These are phyloP conservation scores for Paecilomyces formosus DNA, from an alignment of 2,329 filamentous ascomycete species.

Conservation along the genomic window DNA sequence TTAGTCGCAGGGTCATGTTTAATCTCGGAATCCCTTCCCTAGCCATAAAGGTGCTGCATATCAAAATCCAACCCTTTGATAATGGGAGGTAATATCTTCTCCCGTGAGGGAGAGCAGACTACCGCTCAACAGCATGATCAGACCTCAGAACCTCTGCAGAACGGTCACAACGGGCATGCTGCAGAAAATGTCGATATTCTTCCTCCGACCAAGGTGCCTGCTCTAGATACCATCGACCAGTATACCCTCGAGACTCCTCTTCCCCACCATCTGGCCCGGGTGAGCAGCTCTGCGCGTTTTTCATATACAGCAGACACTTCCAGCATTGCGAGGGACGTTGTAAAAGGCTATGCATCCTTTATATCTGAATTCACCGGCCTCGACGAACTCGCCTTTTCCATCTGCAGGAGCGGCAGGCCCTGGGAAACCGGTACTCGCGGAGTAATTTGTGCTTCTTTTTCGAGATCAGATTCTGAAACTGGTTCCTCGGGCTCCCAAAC, in stretches of 20 bases:
- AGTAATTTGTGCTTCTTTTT: slow-evolving; percentile 8
- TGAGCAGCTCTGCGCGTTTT: slow-evolving; percentile 9
- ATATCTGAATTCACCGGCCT: slow-evolving; percentile 16
- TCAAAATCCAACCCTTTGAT: background rate
- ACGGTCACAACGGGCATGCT: background rate
- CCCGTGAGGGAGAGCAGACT: slow-evolving; percentile 7
- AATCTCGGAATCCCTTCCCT: background rate
- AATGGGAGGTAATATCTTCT: background rate
- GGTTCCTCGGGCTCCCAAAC: background rate
- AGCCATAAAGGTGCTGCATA: background rate
- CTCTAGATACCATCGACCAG: slow-evolving; percentile 17
- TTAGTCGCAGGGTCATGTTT: background rate
- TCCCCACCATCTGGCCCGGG: slow-evolving; percentile 1
- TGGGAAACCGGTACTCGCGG: slow-evolving; percentile 3
- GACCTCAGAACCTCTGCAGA: background rate
- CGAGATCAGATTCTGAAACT: slow-evolving; percentile 1
- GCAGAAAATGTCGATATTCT: background rate
- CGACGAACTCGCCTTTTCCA: slow-evolving; percentile 17
- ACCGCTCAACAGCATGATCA: background rate
- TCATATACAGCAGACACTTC: slow-evolving; percentile 4
- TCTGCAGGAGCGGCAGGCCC: slow-evolving; percentile 4
- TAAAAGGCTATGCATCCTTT: slow-evolving; percentile 18
- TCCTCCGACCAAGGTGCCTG: slow-evolving; percentile 18
- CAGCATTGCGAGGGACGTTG: slow-evolving; percentile 8
- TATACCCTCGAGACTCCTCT: slow-evolving; percentile 10